Base-by-base conservation (phyloP, 1,284 basidiomycete species). In the Crepidotus sp. region DNA sequence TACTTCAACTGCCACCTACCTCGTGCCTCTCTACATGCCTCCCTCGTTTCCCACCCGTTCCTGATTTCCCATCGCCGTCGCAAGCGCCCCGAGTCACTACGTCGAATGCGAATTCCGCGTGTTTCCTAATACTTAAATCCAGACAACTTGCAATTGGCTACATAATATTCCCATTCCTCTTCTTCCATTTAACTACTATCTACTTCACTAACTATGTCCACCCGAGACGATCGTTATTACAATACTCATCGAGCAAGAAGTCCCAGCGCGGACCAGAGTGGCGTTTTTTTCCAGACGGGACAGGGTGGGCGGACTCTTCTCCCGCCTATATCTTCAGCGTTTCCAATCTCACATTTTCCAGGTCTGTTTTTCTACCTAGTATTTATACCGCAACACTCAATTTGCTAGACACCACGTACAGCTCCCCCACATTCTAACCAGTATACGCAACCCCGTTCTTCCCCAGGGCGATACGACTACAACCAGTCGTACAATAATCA, bases 281-380 rank as follows among this genome's bases (percentile, higher is more conserved):
- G 67, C 64, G 75, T 68, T 70, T 81, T 76, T 73, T 83, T 77
- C 64, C 71, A 70, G 66, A 71, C 71, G 69, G 78, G 74, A 73
- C 80, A 83, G 78, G 83, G 83, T 85, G 82, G 80, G 82, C 80
- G 80, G 76, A 77, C 79, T 71, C 74, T 80, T 70, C 78, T 86
- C 64, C 83, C 83, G 77, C 80, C 83, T 76, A 71, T 86, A 75
- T 75, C 77, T 73, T 73, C 79, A 68, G 76, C 76, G 57, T 82
- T 84, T 78, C 82, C 82, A 79, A 78, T 76, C 74, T 83, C 78
- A 82, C 77, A 72, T 76, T 80, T 80, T 80, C 74, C 83, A 85
- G 83, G 83, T 85, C 76, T 74, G 83, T 83, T 69, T 66, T 66
- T 65, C 72, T 62, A 62, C 74, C 72, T 82, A 82, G 65, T 69